Conservation (phyloP, 2,329 filamentous ascomycete genomes). For the Fusarium irregulare region DNA sequence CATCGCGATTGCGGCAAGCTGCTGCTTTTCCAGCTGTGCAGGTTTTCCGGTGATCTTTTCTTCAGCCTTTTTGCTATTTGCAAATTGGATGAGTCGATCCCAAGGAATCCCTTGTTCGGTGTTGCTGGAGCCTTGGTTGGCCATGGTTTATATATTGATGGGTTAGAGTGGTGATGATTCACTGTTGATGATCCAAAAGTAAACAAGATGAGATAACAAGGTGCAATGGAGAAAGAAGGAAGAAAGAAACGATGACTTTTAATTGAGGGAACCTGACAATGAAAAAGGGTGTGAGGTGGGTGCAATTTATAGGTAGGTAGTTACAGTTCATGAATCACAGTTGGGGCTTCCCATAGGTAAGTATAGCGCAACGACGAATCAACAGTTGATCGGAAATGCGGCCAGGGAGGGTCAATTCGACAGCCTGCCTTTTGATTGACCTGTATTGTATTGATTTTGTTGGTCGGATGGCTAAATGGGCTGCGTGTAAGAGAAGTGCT, state of each 20-base stretch:
- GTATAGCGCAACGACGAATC: slow-evolving; percentile 25
- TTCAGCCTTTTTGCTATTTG: slow-evolving; percentile 30
- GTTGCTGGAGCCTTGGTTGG: not conserved
- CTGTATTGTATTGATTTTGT: not conserved
- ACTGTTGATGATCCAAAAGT: not conserved
- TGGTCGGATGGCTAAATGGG: not conserved
- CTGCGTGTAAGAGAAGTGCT: not conserved
- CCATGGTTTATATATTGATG: slow-evolving; percentile 6
- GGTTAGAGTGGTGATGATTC: not conserved
- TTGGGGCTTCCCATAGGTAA: not conserved
- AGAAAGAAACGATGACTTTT: not conserved
- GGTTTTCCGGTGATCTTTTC: slow-evolving; percentile 41
- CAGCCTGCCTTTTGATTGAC: not conserved
- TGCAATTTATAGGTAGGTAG: slow-evolving; percentile 7
- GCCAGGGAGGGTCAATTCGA: not conserved
- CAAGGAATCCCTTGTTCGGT: slow-evolving; percentile 20
- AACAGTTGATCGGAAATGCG: slow-evolving; percentile 3
- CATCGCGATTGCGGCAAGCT: slow-evolving; percentile 55
- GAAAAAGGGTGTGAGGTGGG: not conserved
- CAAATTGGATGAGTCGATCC: slow-evolving; percentile 36
- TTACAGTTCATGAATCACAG: slow-evolving; percentile 3
- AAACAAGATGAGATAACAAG: not conserved
- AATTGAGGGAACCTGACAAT: not conserved
- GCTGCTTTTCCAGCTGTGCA: slow-evolving; percentile 52
- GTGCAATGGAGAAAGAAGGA: not conserved